Evolutionary conservation across 2,329 filamentous ascomycete genomes (phyloP).

Genomic region (Sclerotinia minor): DNA sequence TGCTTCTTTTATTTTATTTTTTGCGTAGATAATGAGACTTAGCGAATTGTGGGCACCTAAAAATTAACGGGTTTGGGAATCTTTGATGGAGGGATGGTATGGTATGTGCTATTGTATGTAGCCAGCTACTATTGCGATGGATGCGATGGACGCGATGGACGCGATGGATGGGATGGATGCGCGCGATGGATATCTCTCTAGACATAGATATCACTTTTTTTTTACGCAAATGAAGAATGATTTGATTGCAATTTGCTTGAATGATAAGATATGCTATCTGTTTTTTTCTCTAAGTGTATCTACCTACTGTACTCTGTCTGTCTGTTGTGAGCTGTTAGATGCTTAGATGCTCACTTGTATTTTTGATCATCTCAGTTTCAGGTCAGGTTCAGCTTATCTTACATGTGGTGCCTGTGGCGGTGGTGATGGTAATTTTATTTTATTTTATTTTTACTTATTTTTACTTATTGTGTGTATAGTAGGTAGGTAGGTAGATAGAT

Average conservation of each 20-base stretch:
- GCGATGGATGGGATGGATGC: conserved; percentile 9
- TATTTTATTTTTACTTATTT: too few relatives aligned
- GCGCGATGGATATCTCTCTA: conserved; percentile 1
- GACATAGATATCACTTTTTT: neutral
- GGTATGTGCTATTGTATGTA: conserved; percentile 11
- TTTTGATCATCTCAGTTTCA: too few relatives aligned
- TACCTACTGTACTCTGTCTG: too few relatives aligned
- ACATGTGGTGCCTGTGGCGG: too few relatives aligned
- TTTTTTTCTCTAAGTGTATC: neutral
- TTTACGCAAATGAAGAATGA: neutral
- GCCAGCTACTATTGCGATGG: conserved; percentile 6
- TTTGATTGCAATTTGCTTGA: conserved; percentile 10
- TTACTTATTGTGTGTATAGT: too few relatives aligned
- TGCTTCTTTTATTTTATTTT: conserved; percentile 12
- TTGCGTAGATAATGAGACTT: conserved; percentile 20
- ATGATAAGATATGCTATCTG: neutral
- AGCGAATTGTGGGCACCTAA: conserved; percentile 20
- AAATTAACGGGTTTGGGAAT: conserved; percentile 10
- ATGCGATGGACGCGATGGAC: neutral
- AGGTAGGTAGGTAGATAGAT: too few relatives aligned
- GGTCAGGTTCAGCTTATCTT: too few relatives aligned
- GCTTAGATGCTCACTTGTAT: too few relatives aligned
- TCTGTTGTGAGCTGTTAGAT: too few relatives aligned
- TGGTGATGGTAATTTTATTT: too few relatives aligned
- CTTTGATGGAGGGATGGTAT: conserved; percentile 5